Evolutionary conservation across 306 rosid species (phyloP).

Genomic region (cucumber (Cucumis sativus)): DNA sequence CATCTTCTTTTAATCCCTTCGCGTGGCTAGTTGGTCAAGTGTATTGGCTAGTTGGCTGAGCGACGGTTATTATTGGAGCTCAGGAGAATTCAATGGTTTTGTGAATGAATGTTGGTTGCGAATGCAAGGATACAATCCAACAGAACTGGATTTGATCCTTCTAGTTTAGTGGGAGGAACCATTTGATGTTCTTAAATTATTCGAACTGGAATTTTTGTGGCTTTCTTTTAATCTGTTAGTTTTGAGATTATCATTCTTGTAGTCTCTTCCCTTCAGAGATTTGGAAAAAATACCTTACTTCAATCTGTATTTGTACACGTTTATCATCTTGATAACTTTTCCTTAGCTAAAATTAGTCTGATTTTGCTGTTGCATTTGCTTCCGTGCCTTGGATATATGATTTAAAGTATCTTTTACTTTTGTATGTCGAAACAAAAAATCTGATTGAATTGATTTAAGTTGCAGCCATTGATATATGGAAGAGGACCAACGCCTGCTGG

Average conservation of each 20-base stretch:
- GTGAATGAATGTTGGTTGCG: background rate
- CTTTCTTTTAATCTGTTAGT: background rate
- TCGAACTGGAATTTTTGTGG: background rate
- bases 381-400: background rate
- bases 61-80: background rate
- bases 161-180: background rate
- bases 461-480: slow-evolving; percentile 85
- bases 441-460: slow-evolving; percentile 8
- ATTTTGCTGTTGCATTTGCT: background rate
- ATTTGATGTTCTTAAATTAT: background rate
- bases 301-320: background rate
- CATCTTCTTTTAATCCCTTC: background rate
- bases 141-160: background rate
- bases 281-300: background rate
- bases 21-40: background rate
- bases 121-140: background rate
- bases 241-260: no score
- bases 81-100: background rate
- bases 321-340: background rate
- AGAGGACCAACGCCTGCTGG: slow-evolving; percentile 65
- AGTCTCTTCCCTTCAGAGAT: background rate
- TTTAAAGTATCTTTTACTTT: background rate
- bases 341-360: background rate
- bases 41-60: background rate
- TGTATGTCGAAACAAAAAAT: background rate